Conservation (phyloP, 2,329 filamentous ascomycete genomes). For the Calonectria honghensis region DNA sequence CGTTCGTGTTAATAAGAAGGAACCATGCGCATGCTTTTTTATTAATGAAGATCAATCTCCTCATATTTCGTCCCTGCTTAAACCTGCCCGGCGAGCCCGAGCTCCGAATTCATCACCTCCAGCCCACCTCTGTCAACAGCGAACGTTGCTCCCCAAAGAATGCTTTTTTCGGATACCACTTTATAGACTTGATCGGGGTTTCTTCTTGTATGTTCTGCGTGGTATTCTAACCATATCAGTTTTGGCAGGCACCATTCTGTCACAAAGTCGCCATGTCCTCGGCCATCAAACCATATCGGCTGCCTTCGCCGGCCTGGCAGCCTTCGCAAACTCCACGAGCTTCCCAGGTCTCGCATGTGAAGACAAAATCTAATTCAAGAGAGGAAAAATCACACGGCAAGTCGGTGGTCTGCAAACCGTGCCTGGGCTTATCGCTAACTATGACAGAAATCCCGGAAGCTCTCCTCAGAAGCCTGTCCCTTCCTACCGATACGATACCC, state of each 20-base stretch:
- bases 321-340: not conserved
- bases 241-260: not conserved
- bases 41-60: conserved; percentile 7
- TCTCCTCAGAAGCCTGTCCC: conserved; percentile 14
- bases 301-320: not conserved
- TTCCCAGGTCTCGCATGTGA: not conserved
- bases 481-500: conserved; percentile 9
- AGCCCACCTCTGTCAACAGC: not conserved
- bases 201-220: not conserved
- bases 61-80: not conserved
- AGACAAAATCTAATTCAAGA: not conserved
- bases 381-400: not conserved
- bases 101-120: not conserved
- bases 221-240: not conserved
- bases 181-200: not conserved
- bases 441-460: conserved; percentile 1
- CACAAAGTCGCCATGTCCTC: conserved; percentile 15
- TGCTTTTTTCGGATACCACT: not conserved
- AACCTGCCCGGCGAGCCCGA: not conserved
- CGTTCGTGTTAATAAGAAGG: conserved; percentile 5
- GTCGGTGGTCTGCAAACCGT: not conserved
- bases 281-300: conserved; percentile 12
- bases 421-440: not conserved
- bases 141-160: not conserved
- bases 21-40: conserved; percentile 1